phyloP scores from a whole-genome alignment of 2,329 filamentous ascomycete genomes.

The Colletotrichum tanaceti region DNA sequence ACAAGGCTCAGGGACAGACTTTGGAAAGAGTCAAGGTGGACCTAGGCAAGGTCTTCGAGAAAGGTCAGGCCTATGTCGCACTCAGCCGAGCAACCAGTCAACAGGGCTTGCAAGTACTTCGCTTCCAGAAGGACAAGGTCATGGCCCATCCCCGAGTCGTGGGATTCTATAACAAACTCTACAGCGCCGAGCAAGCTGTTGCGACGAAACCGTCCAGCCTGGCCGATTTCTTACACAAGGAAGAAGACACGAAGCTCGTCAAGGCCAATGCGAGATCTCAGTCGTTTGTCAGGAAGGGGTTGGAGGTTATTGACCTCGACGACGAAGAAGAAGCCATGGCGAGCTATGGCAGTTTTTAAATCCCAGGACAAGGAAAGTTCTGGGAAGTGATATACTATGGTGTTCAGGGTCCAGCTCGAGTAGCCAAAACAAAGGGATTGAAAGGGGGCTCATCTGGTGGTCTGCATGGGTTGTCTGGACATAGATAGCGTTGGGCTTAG shows the following conservation, averaged over 20 bases:
- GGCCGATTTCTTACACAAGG: constrained; percentile 53
- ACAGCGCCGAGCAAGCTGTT: constrained; percentile 72
- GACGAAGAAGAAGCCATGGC: constrained; percentile 64
- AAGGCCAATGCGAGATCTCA: constrained; percentile 42
- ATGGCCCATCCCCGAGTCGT: constrained; percentile 92
- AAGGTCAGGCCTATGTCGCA: constrained; percentile 97
- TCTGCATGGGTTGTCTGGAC: constrained; percentile 14
- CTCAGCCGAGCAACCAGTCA: constrained; percentile 92
- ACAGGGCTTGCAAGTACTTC: constrained; percentile 84
- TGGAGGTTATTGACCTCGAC: constrained; percentile 52
- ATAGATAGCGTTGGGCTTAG: constrained; percentile 22
- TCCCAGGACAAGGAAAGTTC: neutral
- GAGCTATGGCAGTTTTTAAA: constrained; percentile 55
- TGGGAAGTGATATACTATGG: constrained; percentile 24
- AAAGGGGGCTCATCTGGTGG: constrained; percentile 11
- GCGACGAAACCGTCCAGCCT: constrained; percentile 51
- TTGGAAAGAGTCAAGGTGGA: constrained; percentile 95
- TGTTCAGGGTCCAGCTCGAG: constrained; percentile 13
- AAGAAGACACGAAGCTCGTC: constrained; percentile 38
- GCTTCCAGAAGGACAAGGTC: constrained; percentile 90
- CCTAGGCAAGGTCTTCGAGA: constrained; percentile 91
- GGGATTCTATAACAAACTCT: constrained; percentile 85
- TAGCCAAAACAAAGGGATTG: neutral
- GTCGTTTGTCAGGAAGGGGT: constrained; percentile 41
- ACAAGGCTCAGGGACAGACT: constrained; percentile 97